A percentile compares a stretch with the other conserved stretches of the same genome.
phyloP scores from a whole-genome alignment of 257 asterid genomes.

The Solanum etuberosum region DNA sequence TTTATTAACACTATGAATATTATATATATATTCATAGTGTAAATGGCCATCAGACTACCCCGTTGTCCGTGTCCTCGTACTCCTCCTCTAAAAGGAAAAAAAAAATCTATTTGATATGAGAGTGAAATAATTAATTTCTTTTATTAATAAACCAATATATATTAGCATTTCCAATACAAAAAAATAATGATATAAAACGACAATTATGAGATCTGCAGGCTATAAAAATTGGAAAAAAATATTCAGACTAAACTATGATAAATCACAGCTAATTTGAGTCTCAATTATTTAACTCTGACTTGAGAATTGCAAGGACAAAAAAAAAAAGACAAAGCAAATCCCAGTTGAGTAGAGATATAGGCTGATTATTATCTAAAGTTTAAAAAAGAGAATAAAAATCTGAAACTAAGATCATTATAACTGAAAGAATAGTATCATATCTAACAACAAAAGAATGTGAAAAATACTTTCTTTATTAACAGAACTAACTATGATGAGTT shows the following conservation, averaged over 20 bases:
- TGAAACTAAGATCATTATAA: slow-evolving; percentile 5
- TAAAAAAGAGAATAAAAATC: slow-evolving; percentile 13
- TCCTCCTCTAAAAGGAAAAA: background rate
- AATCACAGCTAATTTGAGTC: background rate
- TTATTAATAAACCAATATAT: background rate
- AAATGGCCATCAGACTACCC: background rate
- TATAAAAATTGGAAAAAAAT: background rate
- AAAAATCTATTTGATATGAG: background rate
- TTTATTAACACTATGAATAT: too few species aligned
- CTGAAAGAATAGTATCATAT: slow-evolving; percentile 22
- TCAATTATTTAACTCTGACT: background rate
- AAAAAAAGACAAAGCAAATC: slow-evolving; percentile 1
- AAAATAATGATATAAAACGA: background rate
- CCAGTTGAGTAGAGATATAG: slow-evolving; percentile 3
- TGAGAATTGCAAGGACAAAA: background rate
- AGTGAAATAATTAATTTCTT: background rate
- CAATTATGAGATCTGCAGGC: background rate
- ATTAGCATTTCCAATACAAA: background rate
- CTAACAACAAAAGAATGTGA: slow-evolving; percentile 12
- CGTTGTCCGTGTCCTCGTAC: background rate
- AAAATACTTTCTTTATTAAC: slow-evolving; percentile 2
- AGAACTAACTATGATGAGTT: slow-evolving; percentile 12
- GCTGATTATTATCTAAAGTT: slow-evolving; percentile 7
- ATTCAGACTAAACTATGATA: background rate
- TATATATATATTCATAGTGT: too few species aligned